Percentiles rank a stretch among this genome's conserved stretches.
phyloP scores from a whole-genome alignment of 352 stramenopile genomes.

The Pilasporangium apinafurcum region DNA sequence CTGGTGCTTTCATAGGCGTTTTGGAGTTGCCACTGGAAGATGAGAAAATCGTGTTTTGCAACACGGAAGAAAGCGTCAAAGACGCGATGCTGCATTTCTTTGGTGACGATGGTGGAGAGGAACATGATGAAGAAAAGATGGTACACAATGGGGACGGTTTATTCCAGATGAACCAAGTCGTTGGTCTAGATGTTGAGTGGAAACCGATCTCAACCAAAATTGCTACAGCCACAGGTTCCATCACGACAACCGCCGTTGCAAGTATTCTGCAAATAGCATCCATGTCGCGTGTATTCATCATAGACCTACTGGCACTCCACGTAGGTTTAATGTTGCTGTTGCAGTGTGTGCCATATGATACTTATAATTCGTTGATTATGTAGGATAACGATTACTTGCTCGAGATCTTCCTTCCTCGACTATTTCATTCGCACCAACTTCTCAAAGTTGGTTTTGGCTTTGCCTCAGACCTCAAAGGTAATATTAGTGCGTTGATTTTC shows the following conservation, averaged over 20 bases:
- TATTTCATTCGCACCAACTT: slow-evolving; percentile 24
- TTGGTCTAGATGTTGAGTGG: slow-evolving; percentile 69
- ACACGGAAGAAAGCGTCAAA: slow-evolving; percentile 17
- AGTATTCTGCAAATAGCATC: slow-evolving; percentile 66
- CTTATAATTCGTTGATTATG: neutral
- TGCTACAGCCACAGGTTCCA: too few relatives aligned
- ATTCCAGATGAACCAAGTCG: slow-evolving; percentile 7
- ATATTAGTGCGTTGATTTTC: neutral
- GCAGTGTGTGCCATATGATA: neutral
- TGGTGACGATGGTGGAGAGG: neutral
- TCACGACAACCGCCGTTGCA: slow-evolving; percentile 24
- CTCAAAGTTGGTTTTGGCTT: slow-evolving; percentile 68
- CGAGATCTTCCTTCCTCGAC: slow-evolving; percentile 23
- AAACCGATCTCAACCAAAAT: slow-evolving; percentile 27
- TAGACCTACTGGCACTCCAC: slow-evolving; percentile 56
- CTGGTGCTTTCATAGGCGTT: slow-evolving; percentile 10
- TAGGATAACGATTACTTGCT: slow-evolving; percentile 42
- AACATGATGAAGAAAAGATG: neutral
- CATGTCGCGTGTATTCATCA: slow-evolving; percentile 30
- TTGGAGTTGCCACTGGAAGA: slow-evolving; percentile 15
- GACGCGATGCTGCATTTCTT: slow-evolving; percentile 24
- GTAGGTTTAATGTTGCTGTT: too few relatives aligned
- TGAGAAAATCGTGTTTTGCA: slow-evolving; percentile 31
- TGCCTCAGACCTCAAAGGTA: slow-evolving; percentile 62
- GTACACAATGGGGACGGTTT: too few relatives aligned